Percentiles rank a stretch among this genome's conserved stretches.
phyloP scores from a whole-genome alignment of 805 yeast species.

The Wickerhamiella azymoides region DNA sequence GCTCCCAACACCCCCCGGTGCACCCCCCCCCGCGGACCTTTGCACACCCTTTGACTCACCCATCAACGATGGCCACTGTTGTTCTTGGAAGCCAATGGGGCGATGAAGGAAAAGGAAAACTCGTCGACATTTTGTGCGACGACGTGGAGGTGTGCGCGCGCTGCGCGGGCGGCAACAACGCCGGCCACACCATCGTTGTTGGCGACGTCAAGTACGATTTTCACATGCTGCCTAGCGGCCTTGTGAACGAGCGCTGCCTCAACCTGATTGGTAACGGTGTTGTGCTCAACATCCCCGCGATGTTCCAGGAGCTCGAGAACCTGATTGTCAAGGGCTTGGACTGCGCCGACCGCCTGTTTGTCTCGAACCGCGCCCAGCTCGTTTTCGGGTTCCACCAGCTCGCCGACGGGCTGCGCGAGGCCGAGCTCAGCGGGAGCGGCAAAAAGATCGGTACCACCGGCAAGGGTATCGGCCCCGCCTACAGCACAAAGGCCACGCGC shows the following conservation, averaged over 20 bases:
- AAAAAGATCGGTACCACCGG: constrained; percentile 95
- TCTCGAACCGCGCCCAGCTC: constrained; percentile 88
- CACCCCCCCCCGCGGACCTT: too few species aligned
- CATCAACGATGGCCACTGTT: constrained; percentile 55
- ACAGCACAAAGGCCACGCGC: constrained; percentile 91
- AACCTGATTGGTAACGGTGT: constrained; percentile 94
- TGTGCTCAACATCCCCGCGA: constrained; percentile 86
- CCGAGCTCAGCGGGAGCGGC: constrained; percentile 66
- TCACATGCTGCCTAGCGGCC: constrained; percentile 98
- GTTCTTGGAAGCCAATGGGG: constrained; percentile 99
- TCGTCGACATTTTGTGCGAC: constrained; percentile 90
- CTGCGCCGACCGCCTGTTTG: constrained; percentile 61
- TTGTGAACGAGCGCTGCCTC: constrained; percentile 80
- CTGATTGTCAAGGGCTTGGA: constrained; percentile 69
- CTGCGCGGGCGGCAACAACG: constrained; percentile 96
- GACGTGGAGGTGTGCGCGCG: constrained; percentile 93
- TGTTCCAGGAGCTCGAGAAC: constrained; percentile 72
- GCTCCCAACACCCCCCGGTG: too few species aligned
- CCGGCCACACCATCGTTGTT: constrained; percentile 97
- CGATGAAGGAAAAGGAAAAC: constrained; percentile 98
- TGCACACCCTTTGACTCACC: not conserved
- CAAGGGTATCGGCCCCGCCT: constrained; percentile 97
- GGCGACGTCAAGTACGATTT: constrained; percentile 80
- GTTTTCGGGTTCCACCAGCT: constrained; percentile 98
- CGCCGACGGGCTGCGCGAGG: constrained; percentile 89